Evolutionary conservation across 768 basidiomycete species (phyloP), one percentile per base, ranked within the genome.

Genomic region (Rhodotorula toruloides): DNA sequence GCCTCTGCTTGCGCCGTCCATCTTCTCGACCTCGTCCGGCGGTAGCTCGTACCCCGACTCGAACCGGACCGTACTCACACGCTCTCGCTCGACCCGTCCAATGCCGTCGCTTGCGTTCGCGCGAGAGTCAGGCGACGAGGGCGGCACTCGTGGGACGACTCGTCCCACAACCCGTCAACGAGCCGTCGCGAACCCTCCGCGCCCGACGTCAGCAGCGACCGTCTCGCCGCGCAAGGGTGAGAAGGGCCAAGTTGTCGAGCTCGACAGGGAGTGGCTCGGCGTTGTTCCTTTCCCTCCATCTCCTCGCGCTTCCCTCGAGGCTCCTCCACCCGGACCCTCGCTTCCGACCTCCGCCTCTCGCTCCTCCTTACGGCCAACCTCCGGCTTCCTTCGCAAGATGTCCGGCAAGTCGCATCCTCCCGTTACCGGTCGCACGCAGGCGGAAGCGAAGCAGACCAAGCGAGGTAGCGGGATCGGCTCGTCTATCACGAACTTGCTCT

Each of bases 241-340:
- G 22, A 13, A 31, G 14, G 68, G 68, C 1, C 17, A 57, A 11
- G 68, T 70, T 52, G 27, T 63, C 53, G 61, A 66, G 29, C 0
- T 70, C 43, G 63, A 63, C 31, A 3, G 36, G 6, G 68, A 61
- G 25, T 70, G 69, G 69, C 54, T 70, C 61, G 65, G 65, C 29
- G 58, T 70, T 44, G 58, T 66, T 0, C 65, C 69, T 14, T 70
- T 70, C 22, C 65, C 69, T 4, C 61, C 61, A 0, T 42, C 69
- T 0, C 29, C 53, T 1, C 14, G 44, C 1, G 7, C 50, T 1
- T 63, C 63, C 19, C 11, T 44, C 40, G 58, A 55, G n/a, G n/a
- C n/a, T 8, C 1, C 29, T 13, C 44, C 8, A 13, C 17, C 14
- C 4, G 14, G 21, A 27, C 1, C 32, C 19, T 32, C 17, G 6